Percentiles rank a stretch among this genome's conserved stretches.
Conservation (phyloP, 2,329 filamentous ascomycete genomes). For the Trichoderma pleuroti region DNA sequence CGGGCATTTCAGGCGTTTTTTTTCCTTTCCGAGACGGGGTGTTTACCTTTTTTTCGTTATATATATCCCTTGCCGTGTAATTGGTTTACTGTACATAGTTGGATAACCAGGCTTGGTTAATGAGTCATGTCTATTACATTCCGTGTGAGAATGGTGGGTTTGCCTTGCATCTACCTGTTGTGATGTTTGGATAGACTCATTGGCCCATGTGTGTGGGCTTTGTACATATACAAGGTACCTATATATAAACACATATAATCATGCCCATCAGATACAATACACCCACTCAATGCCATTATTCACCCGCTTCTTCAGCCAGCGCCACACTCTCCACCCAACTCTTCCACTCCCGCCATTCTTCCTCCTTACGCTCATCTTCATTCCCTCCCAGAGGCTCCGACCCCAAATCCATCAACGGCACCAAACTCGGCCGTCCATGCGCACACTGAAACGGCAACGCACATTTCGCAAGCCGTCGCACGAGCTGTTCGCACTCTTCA, state of each 20-base stretch:
- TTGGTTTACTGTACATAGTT: constrained; percentile 8
- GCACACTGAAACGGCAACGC: constrained; percentile 80
- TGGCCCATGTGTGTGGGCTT: background rate
- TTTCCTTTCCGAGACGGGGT: background rate
- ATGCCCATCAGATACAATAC: background rate
- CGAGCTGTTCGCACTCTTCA: constrained; percentile 56
- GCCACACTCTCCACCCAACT: constrained; percentile 23
- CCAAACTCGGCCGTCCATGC: constrained; percentile 68
- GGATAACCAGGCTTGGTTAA: constrained; percentile 11
- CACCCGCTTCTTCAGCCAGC: background rate
- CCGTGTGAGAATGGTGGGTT: background rate
- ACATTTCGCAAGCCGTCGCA: constrained; percentile 57
- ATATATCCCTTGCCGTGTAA: background rate
- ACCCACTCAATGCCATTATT: background rate
- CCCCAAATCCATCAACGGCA: constrained; percentile 56
- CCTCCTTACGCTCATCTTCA: constrained; percentile 17
- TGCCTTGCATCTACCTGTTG: background rate
- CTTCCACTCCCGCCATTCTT: constrained; percentile 22
- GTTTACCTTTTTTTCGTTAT: background rate
- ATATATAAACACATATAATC: background rate
- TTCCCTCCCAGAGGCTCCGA: constrained; percentile 27
- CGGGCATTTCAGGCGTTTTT: constrained; percentile 11
- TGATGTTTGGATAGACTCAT: background rate
- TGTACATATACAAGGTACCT: background rate
- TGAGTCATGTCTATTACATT: constrained; percentile 3